Base-by-base conservation (phyloP, 2,329 filamentous ascomycete genomes). In the Curvularia sp. region DNA sequence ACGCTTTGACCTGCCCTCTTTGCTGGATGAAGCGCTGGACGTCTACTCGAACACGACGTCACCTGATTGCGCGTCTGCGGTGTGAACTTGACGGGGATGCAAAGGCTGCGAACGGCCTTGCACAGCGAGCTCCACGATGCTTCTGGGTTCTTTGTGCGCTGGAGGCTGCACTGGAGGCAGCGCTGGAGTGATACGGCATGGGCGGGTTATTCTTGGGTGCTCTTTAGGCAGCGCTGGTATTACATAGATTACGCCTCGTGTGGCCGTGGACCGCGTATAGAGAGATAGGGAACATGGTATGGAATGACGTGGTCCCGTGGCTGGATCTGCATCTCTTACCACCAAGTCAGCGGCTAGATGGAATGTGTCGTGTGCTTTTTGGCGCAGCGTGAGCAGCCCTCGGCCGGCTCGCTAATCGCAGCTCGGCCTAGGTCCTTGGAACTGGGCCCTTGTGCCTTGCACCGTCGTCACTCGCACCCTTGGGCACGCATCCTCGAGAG, bases 291-390 rank as follows among this genome's bases (percentile, higher is more conserved):
- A 58, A 55, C 54, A 32, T 13, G 23, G 15, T 43, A 25, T 39
- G n/a, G 42, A 55, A 65, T 73, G 70, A 73, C 68, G 67, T 60
- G 65, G 64, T 67, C 69, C 48, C 59, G 67, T 71, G 69, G 57
- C 55, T 60, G 53, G 32, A 34, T 32, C 21, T 32, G 6, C 18
- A 21, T 15, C n/a, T 49, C 41, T 34, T 51, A 34, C 28, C 21
- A 27, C 45, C 42, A 57, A 36, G 50, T 28, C 59, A 53, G 39
- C 43, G 19, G 47, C 51, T 55, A 60, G 52, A 49, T 60, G 49
- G 50, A 46, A 53, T 36, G 38, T 54, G 55, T 68, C 65, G 67
- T 65, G 63, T 65, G 64, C 63, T 49, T 60, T 60, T 32, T 38
- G 62, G 57, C 59, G 60, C 62, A 60, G 64, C 53, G 47, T 52